These are phyloP conservation scores for Colletotrichum musicola DNA, from an alignment of 2,329 filamentous ascomycete genomes.

Conservation along the genomic window DNA sequence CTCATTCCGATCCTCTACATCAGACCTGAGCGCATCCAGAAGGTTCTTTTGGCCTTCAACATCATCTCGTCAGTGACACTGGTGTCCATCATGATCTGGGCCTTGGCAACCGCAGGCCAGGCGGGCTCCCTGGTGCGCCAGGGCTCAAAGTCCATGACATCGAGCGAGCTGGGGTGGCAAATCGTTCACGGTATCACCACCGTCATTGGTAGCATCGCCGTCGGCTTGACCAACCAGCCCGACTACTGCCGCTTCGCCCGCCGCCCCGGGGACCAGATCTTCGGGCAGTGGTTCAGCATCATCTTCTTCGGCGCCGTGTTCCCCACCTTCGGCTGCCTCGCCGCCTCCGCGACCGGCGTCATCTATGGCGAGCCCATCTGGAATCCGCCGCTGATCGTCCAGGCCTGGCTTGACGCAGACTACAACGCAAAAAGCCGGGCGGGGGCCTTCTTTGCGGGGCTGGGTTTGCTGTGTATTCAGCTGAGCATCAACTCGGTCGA, in stretches of 20 bases:
- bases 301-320: constrained; percentile 54
- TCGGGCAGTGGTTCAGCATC: constrained; percentile 54
- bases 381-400: constrained; percentile 51
- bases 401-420: constrained; percentile 29
- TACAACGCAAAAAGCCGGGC: constrained; percentile 32
- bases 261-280: constrained; percentile 54
- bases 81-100: constrained; percentile 52
- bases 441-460: constrained; percentile 39
- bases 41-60: constrained; percentile 46
- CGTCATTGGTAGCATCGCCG: constrained; percentile 57
- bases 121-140: constrained; percentile 45
- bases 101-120: constrained; percentile 48
- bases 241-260: constrained; percentile 59
- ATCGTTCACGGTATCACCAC: constrained; percentile 55
- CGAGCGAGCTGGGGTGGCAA: constrained; percentile 50
- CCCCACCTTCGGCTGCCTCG: constrained; percentile 54
- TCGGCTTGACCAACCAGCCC: constrained; percentile 58
- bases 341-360: constrained; percentile 44
- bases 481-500: constrained; percentile 40
- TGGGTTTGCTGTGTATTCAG: constrained; percentile 38
- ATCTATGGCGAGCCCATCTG: constrained; percentile 53
- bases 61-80: constrained; percentile 47
- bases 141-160: constrained; percentile 31
- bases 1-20: constrained; percentile 57
- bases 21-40: constrained; percentile 54